Conservation (phyloP, 1,139 yeast species). For the Blastobotrys malaysiensis region DNA sequence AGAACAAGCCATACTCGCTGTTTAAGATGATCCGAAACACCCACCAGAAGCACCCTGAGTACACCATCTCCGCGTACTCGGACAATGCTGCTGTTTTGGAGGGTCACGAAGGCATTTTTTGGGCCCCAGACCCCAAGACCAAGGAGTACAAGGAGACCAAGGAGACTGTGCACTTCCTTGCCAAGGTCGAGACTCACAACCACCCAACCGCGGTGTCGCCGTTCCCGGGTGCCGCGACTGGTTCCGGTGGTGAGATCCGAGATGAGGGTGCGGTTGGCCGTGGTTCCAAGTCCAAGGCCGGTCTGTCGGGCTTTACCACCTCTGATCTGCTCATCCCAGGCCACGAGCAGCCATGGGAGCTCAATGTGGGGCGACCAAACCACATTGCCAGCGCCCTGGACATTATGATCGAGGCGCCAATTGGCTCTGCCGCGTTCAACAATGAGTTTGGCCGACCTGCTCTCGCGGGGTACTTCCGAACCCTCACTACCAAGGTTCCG, state of each 20-base stretch:
- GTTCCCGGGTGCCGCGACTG: constrained; percentile 99
- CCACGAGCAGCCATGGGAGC: constrained; percentile 92
- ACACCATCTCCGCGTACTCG: constrained; percentile 88
- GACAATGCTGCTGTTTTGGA: constrained; percentile 98
- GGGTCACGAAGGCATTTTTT: constrained; percentile 64
- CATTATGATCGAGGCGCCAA: constrained; percentile 95
- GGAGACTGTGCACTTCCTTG: constrained; percentile 82
- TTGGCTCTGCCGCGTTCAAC: constrained; percentile 97
- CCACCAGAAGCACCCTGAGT: constrained; percentile 71
- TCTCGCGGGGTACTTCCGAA: constrained; percentile 93
- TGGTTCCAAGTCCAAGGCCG: constrained; percentile 96
- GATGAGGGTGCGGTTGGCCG: constrained; percentile 99
- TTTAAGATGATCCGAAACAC: constrained; percentile 97
- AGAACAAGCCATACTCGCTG: constrained; percentile 63
- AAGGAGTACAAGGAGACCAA: constrained; percentile 68
- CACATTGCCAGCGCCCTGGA: constrained; percentile 93
- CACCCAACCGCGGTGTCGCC: constrained; percentile 99
- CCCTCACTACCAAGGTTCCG: constrained; percentile 74
- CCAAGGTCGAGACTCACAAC: constrained; percentile 97
- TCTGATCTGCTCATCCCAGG: constrained; percentile 86
- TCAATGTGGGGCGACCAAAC: constrained; percentile 77
- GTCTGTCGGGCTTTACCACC: constrained; percentile 88
- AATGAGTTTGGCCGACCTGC: constrained; percentile 99
- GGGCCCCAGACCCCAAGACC: constrained; percentile 69
- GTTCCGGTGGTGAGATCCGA: constrained; percentile 99